Base-by-base conservation (phyloP, 2,329 filamentous ascomycete species). In the Ophiosphaerella korrae region DNA sequence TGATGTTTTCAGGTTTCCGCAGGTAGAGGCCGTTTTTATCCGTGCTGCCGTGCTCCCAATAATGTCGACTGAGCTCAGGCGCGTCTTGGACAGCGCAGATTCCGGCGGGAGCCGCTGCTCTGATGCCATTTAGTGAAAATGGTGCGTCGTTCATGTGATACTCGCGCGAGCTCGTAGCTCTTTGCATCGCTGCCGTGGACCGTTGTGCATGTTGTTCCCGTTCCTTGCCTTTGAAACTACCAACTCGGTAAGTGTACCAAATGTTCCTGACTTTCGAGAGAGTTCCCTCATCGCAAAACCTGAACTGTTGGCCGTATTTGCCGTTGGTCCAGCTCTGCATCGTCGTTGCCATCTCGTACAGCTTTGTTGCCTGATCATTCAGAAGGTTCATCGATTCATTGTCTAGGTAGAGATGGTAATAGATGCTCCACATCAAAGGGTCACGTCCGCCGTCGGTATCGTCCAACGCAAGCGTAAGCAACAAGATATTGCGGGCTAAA, bases 271-370 rank as follows among this genome's bases (percentile, higher is more conserved):
- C n/a, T n/a, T n/a, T n/a, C n/a, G n/a, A n/a, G n/a, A n/a, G n/a
- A n/a, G n/a, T n/a, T n/a, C n/a, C n/a, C n/a, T n/a, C n/a, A 52
- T 84, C 80, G 53, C 78, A 80, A 57, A 86, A 82, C 11, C 73
- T 70, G 21, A 86, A 47, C 1, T 66, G 49, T 0, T 58, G 60
- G 2, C 78, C 80, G 56, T 84, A 85, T 1, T 56, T 44, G 37
- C 75, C 68, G 0, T 55, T 45, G 6, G 75, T 71, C 83, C 84
- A 86, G 1, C 64, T 50, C 1, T 75, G 53, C 1, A 78, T 57
- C 0, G 75, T 76, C 4, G 52, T 44, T 0, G 79, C 76, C 1
- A 76, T 42, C 0, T 49, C 54, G 2, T 75, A 34, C 0, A 87
- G 70, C 57, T 79, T 80, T 16, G 71, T 62, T 0, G 76, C 70